These are phyloP conservation scores for Pestalotiopsis sp. DNA, from an alignment of 2,329 filamentous ascomycete genomes.

Conservation along the genomic window DNA sequence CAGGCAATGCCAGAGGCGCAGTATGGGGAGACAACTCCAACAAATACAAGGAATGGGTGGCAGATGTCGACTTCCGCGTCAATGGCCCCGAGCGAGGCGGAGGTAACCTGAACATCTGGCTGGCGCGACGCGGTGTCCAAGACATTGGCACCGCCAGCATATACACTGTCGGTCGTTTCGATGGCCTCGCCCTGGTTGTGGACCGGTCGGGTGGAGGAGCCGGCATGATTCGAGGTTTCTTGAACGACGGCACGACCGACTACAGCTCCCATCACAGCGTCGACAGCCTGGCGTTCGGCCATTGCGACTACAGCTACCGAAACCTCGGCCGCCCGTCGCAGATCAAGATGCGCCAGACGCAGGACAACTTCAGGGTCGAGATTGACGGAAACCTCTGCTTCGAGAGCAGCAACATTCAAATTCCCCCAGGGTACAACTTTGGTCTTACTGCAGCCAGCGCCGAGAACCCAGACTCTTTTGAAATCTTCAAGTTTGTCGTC, in stretches of 20 bases:
- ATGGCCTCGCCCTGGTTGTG: slow-evolving; percentile 85
- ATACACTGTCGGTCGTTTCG: slow-evolving; percentile 83
- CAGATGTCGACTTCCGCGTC: slow-evolving; percentile 85
- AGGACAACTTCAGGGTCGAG: slow-evolving; percentile 71
- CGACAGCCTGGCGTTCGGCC: slow-evolving; percentile 87
- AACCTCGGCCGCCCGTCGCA: slow-evolving; percentile 86
- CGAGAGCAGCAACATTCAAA: slow-evolving; percentile 74
- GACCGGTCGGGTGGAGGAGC: slow-evolving; percentile 78
- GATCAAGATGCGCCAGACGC: slow-evolving; percentile 71
- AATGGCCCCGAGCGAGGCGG: slow-evolving; percentile 82
- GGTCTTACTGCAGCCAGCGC: slow-evolving; percentile 87
- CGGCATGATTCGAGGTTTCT: slow-evolving; percentile 86
- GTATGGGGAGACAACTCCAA: slow-evolving; percentile 74
- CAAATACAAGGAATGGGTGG: slow-evolving; percentile 72
- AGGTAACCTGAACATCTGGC: slow-evolving; percentile 95
- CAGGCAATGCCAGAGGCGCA: slow-evolving; percentile 82
- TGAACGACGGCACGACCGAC: slow-evolving; percentile 87
- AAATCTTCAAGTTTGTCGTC: slow-evolving; percentile 84
- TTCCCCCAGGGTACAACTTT: slow-evolving; percentile 82
- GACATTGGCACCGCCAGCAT: slow-evolving; percentile 74
- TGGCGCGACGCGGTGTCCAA: slow-evolving; percentile 69
- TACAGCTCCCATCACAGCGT: slow-evolving; percentile 76
- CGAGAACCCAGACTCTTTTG: slow-evolving; percentile 92
- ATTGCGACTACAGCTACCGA: slow-evolving; percentile 88
- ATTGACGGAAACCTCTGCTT: slow-evolving; percentile 85